Base-by-base conservation (phyloP, 768 basidiomycete genomes). In the Nidularia pulvinata region DNA sequence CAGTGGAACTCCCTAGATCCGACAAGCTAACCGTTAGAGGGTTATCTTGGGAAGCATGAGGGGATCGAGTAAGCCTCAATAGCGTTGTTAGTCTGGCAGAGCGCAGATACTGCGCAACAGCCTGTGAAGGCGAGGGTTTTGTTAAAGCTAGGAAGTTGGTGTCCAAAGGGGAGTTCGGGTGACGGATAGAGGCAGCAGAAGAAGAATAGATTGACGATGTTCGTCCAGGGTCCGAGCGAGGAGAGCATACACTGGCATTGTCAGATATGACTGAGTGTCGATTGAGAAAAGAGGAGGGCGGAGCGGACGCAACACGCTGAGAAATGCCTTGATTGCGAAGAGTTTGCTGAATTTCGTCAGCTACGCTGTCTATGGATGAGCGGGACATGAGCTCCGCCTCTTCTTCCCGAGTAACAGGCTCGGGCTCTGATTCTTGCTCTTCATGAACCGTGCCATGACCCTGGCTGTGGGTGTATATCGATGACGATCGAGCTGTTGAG, bases 1-100 rank as follows among this genome's bases (percentile, higher is more conserved):
- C 96, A n/a, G 80, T 82, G 3, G 88, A 80, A 57, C 81, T 83
- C 2, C 97, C 96, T 56, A 98, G 80, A 64, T 98, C 96, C 3
- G 96, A 94, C n/a, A 96, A 77, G 59, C 96, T 96, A 52, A 98
- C 88, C 25, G 83, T 84, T 55, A 93, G 79, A 13, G 91, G 87
- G 62, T 83, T 75, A 61, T 86, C 85, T 54, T 80, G 77, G 25
- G 88, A 88, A 25, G 89, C 86, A 64, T 95, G 91, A 7, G 90
- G 91, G 2, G 85, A 83, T 36, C 91, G 83, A 13, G 86, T 89
- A 44, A 96, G 85, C 55, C 77, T 86, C 39, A 97, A 69, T 44
- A 95, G 69, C 0, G 89, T 91, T 0, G 94, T 98, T 55, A 97
- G 75, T 48, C 90, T 82, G 13, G 88, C 81, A 35, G 95, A 98